Evolutionary conservation across 805 yeast genomes (phyloP).

Genomic region (Novakomyces olei): DNA sequence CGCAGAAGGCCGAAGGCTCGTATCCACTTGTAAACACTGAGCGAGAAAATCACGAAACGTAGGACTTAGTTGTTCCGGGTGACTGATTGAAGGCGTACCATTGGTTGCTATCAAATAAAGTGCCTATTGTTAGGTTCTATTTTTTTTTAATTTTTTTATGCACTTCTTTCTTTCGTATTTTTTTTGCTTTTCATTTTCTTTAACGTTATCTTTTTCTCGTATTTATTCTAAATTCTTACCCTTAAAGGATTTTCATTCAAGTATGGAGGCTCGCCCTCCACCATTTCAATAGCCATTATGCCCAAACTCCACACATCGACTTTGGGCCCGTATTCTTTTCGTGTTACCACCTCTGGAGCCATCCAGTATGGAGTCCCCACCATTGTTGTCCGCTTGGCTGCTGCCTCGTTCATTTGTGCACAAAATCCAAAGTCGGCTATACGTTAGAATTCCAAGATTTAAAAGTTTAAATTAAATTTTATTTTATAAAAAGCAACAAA

Average conservation of each 20-base stretch:
- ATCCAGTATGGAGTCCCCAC: constrained; percentile 81
- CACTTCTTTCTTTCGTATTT: too few relatives aligned
- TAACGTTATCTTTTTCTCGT: too few relatives aligned
- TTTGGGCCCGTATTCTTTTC: constrained; percentile 59
- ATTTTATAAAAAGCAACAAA: too few relatives aligned
- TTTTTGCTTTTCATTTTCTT: too few relatives aligned
- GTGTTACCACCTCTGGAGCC: constrained; percentile 73
- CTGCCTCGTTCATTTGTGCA: constrained; percentile 54
- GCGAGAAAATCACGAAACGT: constrained; percentile 69
- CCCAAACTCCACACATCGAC: constrained; percentile 72
- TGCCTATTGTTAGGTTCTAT: too few relatives aligned
- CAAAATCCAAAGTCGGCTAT: constrained; percentile 71
- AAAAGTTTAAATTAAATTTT: background rate
- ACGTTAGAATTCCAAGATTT: background rate
- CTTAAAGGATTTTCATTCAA: constrained; percentile 57
- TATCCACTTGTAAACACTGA: constrained; percentile 86
- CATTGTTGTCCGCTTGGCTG: constrained; percentile 61
- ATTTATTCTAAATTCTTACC: too few relatives aligned
- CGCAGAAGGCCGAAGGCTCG: constrained; percentile 71
- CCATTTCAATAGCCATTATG: constrained; percentile 72
- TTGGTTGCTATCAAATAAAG: constrained; percentile 55
- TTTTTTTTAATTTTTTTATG: too few relatives aligned
- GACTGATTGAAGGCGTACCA: constrained; percentile 55
- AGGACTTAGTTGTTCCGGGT: constrained; percentile 46
- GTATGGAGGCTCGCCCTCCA: constrained; percentile 70